Percentiles rank a stretch among this genome's conserved stretches.
phyloP scores from a whole-genome alignment of 75 land plant species.

The Selaginella moellendorffii region DNA sequence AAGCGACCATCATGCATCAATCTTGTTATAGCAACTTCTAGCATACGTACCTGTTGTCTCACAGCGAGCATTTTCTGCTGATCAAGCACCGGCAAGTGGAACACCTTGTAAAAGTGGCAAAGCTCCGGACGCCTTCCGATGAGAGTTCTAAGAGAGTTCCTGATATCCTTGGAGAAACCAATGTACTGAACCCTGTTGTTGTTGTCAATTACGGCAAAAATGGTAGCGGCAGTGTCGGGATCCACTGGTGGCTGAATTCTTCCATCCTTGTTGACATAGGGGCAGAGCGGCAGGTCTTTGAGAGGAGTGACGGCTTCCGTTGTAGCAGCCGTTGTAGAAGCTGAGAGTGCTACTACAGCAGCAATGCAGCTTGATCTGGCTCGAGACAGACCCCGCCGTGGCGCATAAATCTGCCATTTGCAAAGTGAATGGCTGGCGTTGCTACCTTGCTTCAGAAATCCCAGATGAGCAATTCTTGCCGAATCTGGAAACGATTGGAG shows the following conservation, averaged over 20 bases:
- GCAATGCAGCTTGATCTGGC: too few relatives aligned
- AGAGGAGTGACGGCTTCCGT: constrained; percentile 18
- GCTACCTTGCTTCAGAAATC: too few relatives aligned
- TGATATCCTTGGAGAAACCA: constrained; percentile 36
- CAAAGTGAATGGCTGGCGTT: too few relatives aligned
- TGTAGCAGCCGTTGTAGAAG: too few relatives aligned
- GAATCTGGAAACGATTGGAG: too few relatives aligned
- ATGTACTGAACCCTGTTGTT: constrained; percentile 37
- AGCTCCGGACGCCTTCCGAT: constrained; percentile 38
- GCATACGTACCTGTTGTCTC: constrained; percentile 24
- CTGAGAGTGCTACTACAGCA: too few relatives aligned
- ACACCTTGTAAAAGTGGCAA: constrained; percentile 30
- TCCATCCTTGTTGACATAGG: constrained; percentile 28
- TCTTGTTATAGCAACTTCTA: not conserved
- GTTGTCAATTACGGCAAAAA: constrained; percentile 30
- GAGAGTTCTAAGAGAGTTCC: constrained; percentile 31
- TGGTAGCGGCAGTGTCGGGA: constrained; percentile 19
- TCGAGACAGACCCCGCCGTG: too few relatives aligned
- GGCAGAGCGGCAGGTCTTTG: constrained; percentile 16
- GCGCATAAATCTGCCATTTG: too few relatives aligned
- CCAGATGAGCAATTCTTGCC: too few relatives aligned
- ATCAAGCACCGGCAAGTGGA: constrained; percentile 23
- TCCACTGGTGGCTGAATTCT: constrained; percentile 28
- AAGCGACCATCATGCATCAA: not conserved
- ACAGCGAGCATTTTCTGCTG: constrained; percentile 27